Percentiles rank a stretch among this genome's conserved stretches.
phyloP scores from a whole-genome alignment of 1,284 basidiomycete species.

The Microstroma glucosiphilum region DNA sequence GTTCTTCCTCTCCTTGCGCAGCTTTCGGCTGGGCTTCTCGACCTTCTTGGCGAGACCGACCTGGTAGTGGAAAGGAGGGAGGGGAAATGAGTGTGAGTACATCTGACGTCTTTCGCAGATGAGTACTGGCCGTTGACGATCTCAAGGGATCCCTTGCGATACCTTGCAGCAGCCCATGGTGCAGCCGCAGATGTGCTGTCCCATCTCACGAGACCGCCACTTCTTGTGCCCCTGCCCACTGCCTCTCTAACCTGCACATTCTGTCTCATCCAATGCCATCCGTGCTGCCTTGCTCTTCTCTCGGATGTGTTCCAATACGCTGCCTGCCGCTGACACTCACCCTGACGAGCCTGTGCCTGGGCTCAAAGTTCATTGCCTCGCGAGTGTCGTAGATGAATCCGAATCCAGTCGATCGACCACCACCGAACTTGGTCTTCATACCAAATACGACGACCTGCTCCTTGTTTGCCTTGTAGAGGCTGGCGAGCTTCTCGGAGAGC shows the following conservation, averaged over 20 bases:
- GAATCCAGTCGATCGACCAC: slow-evolving; percentile 90
- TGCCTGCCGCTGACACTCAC: slow-evolving; percentile 58
- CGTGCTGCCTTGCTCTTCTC: not conserved
- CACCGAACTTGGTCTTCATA: slow-evolving; percentile 87
- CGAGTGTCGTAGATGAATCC: slow-evolving; percentile 97
- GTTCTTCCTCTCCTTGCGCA: slow-evolving; percentile 99
- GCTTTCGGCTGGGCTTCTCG: slow-evolving; percentile 87
- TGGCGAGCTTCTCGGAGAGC: slow-evolving; percentile 84
- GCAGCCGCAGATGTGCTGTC: not conserved
- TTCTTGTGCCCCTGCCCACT: too few species aligned
- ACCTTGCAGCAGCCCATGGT: not conserved
- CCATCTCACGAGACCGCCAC: too few species aligned
- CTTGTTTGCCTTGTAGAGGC: slow-evolving; percentile 61
- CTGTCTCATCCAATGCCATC: not conserved
- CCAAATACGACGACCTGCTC: slow-evolving; percentile 62
- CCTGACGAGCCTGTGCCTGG: slow-evolving; percentile 87
- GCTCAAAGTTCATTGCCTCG: slow-evolving; percentile 86
- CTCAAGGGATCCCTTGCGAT: not conserved
- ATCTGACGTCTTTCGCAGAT: not conserved
- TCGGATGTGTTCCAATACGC: not conserved
- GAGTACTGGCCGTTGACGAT: not conserved
- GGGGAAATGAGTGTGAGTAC: not conserved
- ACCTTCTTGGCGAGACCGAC: slow-evolving; percentile 76
- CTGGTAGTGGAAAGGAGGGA: slow-evolving; percentile 55
- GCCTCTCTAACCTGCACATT: too few species aligned